Base-by-base conservation (phyloP, 1,284 basidiomycete species). In the Sanguinoderma infundibulare region DNA sequence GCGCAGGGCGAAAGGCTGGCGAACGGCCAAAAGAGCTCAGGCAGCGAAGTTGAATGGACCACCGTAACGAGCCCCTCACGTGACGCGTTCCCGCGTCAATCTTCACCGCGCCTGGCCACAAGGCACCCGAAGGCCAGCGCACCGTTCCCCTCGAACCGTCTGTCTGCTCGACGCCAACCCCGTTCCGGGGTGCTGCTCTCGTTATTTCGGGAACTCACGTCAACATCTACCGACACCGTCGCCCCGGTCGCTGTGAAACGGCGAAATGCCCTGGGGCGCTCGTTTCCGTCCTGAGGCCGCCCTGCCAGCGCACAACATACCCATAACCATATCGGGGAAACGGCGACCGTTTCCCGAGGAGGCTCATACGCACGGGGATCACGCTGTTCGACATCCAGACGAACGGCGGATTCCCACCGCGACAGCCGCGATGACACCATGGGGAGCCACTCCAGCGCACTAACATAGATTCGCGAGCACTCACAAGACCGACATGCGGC, bases 11-110 rank as follows among this genome's bases (percentile, higher is more conserved):
- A n/a, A n/a, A n/a, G n/a, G n/a, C n/a, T n/a, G n/a, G 62, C 74
- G 73, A 76, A 76, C 74, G 69, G 74, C 74, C 67, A 76, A 76
- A 75, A 75, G 69, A 69, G 72, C 74, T 72, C 74, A 75, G 42
- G 32, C 20, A 54, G 42, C 60, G 62, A 63, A 60, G 62, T 12
- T 53, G 38, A 30, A 55, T 34, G 14, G 55, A 49, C 49, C 47
- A 35, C 35, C 55, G 28, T 39, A 35, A 55, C 40, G 39, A 53
- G 51, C 9, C 30, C 15, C 34, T 54, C 69, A 70, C 67, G 67
- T 70, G 69, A 62, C 49, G 9, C 1, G 2, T 2, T 20, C 54
- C 54, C 49, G 65, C 62, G 62, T 54, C 61, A 64, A 67, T 53
- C 44, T 55, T 40, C 32, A 42, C 53, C 53, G 28, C 28, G 7